Evolutionary conservation across 2,329 filamentous ascomycete species (phyloP).

Genomic region (Tolypocladium pustulatum): DNA sequence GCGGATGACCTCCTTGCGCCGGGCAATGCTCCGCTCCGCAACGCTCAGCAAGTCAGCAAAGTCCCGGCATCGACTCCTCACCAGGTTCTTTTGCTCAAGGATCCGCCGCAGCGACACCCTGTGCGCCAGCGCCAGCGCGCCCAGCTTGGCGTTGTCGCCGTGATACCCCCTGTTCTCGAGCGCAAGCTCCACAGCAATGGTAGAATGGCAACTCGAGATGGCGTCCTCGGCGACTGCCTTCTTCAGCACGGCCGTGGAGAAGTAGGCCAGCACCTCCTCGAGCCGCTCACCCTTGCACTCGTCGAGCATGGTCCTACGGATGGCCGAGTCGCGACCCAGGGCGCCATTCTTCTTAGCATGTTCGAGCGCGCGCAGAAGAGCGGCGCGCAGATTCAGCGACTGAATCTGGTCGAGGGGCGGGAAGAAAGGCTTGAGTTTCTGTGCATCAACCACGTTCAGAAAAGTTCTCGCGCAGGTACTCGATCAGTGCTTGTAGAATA

Average conservation of each 20-base stretch:
- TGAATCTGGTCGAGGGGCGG: constrained; percentile 84
- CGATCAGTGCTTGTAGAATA: neutral
- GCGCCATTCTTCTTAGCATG: constrained; percentile 80
- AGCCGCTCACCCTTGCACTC: constrained; percentile 89
- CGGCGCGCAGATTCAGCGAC: constrained; percentile 79
- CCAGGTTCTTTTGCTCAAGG: constrained; percentile 49
- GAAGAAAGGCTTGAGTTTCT: constrained; percentile 87
- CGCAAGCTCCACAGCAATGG: constrained; percentile 44
- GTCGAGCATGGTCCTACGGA: constrained; percentile 93
- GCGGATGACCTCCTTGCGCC: constrained; percentile 37
- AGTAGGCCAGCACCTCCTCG: constrained; percentile 73
- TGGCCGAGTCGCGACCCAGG: constrained; percentile 65
- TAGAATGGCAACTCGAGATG: constrained; percentile 27
- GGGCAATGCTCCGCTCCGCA: constrained; percentile 49
- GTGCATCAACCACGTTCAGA: constrained; percentile 3
- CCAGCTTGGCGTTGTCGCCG: constrained; percentile 43
- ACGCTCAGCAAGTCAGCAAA: constrained; percentile 54
- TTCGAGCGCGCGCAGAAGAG: constrained; percentile 70
- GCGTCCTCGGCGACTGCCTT: constrained; percentile 44
- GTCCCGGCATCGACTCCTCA: constrained; percentile 46
- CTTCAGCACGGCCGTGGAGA: constrained; percentile 75
- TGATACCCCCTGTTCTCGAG: constrained; percentile 48
- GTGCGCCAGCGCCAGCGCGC: constrained; percentile 63
- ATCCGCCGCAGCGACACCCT: constrained; percentile 52
- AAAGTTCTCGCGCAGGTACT: neutral